phyloP scores from a whole-genome alignment of 805 yeast genomes.

The Komagataella populi region DNA sequence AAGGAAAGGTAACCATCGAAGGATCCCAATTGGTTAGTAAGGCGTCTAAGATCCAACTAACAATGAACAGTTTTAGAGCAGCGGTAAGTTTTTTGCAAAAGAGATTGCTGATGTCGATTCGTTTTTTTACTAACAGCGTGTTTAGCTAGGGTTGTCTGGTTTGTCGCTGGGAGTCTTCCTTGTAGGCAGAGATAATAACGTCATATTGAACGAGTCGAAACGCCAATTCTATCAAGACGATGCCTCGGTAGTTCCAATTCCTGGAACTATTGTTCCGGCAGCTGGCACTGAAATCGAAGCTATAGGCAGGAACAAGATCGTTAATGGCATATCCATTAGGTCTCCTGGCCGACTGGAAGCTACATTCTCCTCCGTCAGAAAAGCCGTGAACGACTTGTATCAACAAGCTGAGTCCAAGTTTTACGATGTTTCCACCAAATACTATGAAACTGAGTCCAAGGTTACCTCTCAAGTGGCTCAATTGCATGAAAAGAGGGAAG shows the following conservation, averaged over 20 bases:
- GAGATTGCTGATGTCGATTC: background rate
- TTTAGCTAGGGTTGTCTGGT: background rate
- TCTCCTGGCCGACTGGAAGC: slow-evolving; percentile 35
- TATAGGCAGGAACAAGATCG: slow-evolving; percentile 31
- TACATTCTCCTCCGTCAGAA: slow-evolving; percentile 33
- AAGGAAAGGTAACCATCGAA: background rate
- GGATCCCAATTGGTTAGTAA: background rate
- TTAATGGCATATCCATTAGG: slow-evolving; percentile 45
- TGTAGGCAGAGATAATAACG: background rate
- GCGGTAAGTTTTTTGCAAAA: background rate
- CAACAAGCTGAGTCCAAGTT: slow-evolving; percentile 22
- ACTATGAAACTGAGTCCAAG: slow-evolving; percentile 45
- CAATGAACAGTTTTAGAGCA: background rate
- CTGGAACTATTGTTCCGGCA: slow-evolving; percentile 35
- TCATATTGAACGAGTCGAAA: slow-evolving; percentile 6
- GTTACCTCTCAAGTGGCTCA: slow-evolving; percentile 50
- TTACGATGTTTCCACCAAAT: slow-evolving; percentile 33
- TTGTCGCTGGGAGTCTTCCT: background rate
- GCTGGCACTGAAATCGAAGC: slow-evolving; percentile 25
- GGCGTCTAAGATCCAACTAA: background rate
- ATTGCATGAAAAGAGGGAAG: slow-evolving; percentile 54
- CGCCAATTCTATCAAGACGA: slow-evolving; percentile 40
- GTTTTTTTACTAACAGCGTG: background rate
- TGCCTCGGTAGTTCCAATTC: slow-evolving; percentile 27
- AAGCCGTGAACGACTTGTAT: slow-evolving; percentile 17